A percentile compares a stretch with the other conserved stretches of the same genome.
phyloP scores from a whole-genome alignment of 192 early-diverging fungal genomes.

The Paraglomus brasilianum region DNA sequence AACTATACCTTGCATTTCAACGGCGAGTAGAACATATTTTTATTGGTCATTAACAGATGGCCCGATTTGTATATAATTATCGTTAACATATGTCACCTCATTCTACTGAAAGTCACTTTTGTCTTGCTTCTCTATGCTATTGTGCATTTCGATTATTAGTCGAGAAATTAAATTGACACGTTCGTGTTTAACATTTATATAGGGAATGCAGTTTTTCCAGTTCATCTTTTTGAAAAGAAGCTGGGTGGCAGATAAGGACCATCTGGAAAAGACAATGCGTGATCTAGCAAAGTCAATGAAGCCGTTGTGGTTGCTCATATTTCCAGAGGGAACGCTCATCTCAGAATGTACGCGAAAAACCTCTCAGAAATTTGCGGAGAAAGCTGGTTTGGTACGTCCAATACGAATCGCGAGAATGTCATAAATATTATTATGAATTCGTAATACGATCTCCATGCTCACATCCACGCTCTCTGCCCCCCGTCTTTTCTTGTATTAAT shows the following conservation, averaged over 20 bases:
- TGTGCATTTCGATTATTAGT: background rate
- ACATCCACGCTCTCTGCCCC: background rate
- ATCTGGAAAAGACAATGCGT: constrained; percentile 57
- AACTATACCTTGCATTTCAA: background rate
- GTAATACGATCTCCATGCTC: background rate
- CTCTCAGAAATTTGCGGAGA: constrained; percentile 70
- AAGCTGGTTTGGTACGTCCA: constrained; percentile 52
- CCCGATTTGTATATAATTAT: background rate
- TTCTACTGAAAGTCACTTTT: background rate
- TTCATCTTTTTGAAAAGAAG: constrained; percentile 94
- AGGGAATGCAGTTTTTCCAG: constrained; percentile 89
- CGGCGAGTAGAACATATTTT: background rate
- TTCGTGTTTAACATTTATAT: background rate
- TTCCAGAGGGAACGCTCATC: constrained; percentile 95
- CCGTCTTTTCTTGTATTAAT: background rate
- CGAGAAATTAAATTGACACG: background rate
- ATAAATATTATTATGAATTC: background rate
- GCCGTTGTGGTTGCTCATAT: constrained; percentile 90
- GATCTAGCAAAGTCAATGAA: constrained; percentile 54
- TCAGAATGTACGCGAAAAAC: constrained; percentile 70
- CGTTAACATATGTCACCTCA: background rate
- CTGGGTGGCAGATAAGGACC: constrained; percentile 70
- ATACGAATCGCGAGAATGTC: background rate
- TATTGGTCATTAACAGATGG: background rate
- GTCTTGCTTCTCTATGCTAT: background rate